Base-by-base conservation (phyloP, 2,329 filamentous ascomycete genomes). In the Penicillium sp. region DNA sequence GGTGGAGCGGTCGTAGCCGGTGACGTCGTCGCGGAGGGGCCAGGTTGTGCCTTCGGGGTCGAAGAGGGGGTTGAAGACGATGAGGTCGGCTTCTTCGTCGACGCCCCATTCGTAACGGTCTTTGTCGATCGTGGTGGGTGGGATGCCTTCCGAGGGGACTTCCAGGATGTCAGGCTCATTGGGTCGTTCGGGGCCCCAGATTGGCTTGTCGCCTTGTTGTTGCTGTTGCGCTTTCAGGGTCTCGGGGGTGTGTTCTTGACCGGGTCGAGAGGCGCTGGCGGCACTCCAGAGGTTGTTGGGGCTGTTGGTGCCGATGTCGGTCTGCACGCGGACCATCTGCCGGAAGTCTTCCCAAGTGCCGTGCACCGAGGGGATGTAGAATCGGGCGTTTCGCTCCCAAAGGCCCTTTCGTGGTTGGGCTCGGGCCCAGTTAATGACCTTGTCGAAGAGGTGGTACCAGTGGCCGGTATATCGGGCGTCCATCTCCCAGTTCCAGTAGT, bases 11-110 rank as follows among this genome's bases (percentile, higher is more conserved):
- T 93, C 87, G 68, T 88, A 89, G 6, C 88, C 86, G 0, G 88
- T 94, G 58, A 95, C 88, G 64, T 95, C 86, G 48, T 91, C 84
- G 24, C 78, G 77, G 6, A 91, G 82, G 17, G 84, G 72, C 91
- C 91, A 97, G 0, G 81, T 87, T 0, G 90, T 96, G 53, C 85
- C 82, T 32, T 88, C 83, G 0, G 91, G 90, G 63, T 97, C 86
- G 70, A 91, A 97, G 55, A 97, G 82, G 8, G 91, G 91, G 63
- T 90, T 93, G 54, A 97, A 82, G 0, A 89, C 88, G 63, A 97
- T 90, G 58, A 94, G 80, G 67, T 97, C 91, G 10, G 91, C 89
- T 51, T 94, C 86, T 68, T 96, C 91, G 47, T 81, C 87, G 1
- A 93, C 85, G 31, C 91, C 91, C 90, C 91, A 96, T 45, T 77